phyloP scores from a whole-genome alignment of 768 basidiomycete species.

The Dentipellis fragilis region DNA sequence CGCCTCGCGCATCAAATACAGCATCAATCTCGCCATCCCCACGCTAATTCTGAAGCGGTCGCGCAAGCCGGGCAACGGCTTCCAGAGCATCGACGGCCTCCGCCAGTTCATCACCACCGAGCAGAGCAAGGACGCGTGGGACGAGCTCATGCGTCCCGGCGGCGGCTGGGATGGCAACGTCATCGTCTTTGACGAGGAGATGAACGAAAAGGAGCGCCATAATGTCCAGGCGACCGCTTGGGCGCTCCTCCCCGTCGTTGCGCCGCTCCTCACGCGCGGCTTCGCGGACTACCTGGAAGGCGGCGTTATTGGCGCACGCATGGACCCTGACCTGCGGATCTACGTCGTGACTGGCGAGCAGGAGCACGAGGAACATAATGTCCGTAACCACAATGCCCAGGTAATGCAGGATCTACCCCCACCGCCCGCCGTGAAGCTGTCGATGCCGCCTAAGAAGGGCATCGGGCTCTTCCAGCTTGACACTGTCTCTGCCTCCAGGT shows the following conservation, averaged over 20 bases:
- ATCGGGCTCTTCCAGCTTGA: constrained; percentile 63
- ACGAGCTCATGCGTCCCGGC: constrained; percentile 38
- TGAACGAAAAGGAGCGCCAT: constrained; percentile 54
- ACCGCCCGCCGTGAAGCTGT: constrained; percentile 9
- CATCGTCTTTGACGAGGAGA: constrained; percentile 70
- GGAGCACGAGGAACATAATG: background rate
- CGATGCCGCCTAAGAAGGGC: constrained; percentile 21
- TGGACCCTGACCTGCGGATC: constrained; percentile 44
- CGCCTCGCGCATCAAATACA: constrained; percentile 51
- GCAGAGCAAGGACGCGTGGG: constrained; percentile 63
- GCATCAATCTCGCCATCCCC: constrained; percentile 81
- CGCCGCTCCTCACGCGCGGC: constrained; percentile 45
- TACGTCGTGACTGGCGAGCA: constrained; percentile 35
- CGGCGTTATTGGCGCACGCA: constrained; percentile 54
- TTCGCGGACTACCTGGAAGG: constrained; percentile 62
- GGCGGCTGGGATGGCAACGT: constrained; percentile 67
- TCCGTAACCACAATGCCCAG: background rate
- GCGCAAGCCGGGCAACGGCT: constrained; percentile 57
- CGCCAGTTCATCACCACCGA: constrained; percentile 80
- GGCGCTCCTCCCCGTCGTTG: constrained; percentile 57
- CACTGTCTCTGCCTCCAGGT: constrained; percentile 40
- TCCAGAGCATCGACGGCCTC: constrained; percentile 57
- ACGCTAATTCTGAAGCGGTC: constrained; percentile 85
- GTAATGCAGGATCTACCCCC: background rate
- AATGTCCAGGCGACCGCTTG: constrained; percentile 52